phyloP scores from a whole-genome alignment of 805 yeast genomes.

The Candida boleticola region DNA sequence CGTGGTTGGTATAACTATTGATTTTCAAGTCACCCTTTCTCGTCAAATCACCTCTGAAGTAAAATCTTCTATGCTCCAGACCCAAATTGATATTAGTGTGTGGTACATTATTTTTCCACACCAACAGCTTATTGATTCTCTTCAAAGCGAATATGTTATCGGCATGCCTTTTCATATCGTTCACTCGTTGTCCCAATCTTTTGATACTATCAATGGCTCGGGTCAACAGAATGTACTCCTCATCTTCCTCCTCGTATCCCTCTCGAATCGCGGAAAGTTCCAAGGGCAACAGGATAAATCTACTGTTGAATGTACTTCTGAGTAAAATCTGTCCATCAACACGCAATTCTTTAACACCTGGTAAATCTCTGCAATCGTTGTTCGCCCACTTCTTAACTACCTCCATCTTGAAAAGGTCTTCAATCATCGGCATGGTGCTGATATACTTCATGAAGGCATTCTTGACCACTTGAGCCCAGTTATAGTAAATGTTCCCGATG shows the following conservation, averaged over 20 bases:
- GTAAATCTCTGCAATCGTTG: slow-evolving; percentile 45
- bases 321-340: slow-evolving; percentile 40
- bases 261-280: slow-evolving; percentile 60
- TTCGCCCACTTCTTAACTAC: slow-evolving; percentile 58
- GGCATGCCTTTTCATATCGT: slow-evolving; percentile 59
- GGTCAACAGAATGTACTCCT: slow-evolving; percentile 51
- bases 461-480: slow-evolving; percentile 63
- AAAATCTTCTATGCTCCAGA: slow-evolving; percentile 54
- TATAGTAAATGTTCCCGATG: slow-evolving; percentile 58
- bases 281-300: slow-evolving; percentile 54
- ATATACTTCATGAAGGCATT: slow-evolving; percentile 59
- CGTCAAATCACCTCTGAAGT: slow-evolving; percentile 55
- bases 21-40: slow-evolving; percentile 66
- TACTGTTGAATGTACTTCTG: slow-evolving; percentile 42
- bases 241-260: slow-evolving; percentile 36
- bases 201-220: slow-evolving; percentile 56
- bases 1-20: slow-evolving; percentile 48
- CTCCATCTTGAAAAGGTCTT: slow-evolving; percentile 51
- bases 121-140: slow-evolving; percentile 50
- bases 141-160: slow-evolving; percentile 56
- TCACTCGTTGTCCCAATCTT: slow-evolving; percentile 55
- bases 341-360: slow-evolving; percentile 45
- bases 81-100: slow-evolving; percentile 51
- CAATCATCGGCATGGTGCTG: slow-evolving; percentile 56
- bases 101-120: slow-evolving; percentile 46